A percentile compares a stretch with the other conserved stretches of the same genome.
These are phyloP conservation scores for Daldinia vernicosa DNA, from an alignment of 495 filamentous ascomycete genomes.

Conservation along the genomic window DNA sequence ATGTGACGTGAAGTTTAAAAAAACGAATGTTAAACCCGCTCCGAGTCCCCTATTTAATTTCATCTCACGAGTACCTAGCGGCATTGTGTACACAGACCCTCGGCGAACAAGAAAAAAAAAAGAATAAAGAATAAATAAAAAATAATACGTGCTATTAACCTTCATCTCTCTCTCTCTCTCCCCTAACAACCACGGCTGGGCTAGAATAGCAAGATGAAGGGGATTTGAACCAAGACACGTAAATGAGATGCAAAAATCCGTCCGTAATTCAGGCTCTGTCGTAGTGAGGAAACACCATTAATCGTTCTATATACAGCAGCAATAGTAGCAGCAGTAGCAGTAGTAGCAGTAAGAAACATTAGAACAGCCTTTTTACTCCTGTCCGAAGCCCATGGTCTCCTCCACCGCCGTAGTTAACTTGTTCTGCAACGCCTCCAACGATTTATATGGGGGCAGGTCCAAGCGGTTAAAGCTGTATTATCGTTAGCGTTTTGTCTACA, in stretches of 20 bases:
- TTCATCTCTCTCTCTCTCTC: background rate
- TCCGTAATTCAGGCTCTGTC: conserved; percentile 27
- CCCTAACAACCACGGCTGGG: background rate
- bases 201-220: background rate
- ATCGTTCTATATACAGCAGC: conserved; percentile 41
- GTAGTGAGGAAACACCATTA: conserved; percentile 31
- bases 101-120: background rate
- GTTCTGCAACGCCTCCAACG: conserved; percentile 78
- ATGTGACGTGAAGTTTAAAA: background rate
- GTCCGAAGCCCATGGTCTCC: conserved; percentile 98
- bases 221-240: conserved; percentile 5
- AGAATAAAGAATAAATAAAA: too few relatives aligned
- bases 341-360: conserved; percentile 18
- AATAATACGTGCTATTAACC: conserved; percentile 20
- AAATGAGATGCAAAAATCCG: conserved; percentile 35
- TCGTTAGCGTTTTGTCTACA: conserved; percentile 46
- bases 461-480: conserved; percentile 88
- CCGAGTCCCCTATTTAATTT: background rate
- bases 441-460: conserved; percentile 94
- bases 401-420: conserved; percentile 97
- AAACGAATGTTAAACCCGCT: background rate
- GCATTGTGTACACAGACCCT: background rate
- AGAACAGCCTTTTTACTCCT: conserved; percentile 70
- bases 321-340: conserved; percentile 9
- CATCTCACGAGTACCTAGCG: background rate